Conservation (phyloP, 768 basidiomycete genomes). For the Neoboletus magnificus region DNA sequence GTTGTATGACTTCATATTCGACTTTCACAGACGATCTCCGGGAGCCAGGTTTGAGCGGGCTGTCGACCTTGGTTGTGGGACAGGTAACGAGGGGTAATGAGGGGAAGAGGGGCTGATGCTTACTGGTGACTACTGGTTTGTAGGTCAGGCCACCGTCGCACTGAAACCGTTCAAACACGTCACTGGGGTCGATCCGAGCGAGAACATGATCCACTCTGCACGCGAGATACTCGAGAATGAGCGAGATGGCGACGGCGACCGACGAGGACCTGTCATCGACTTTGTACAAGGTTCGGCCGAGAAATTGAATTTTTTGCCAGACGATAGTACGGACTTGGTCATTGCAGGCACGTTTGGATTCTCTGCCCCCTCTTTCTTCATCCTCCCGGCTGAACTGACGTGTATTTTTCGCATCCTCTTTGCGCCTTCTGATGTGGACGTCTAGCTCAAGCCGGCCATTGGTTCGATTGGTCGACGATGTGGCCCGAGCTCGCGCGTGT, state of each 20-base stretch:
- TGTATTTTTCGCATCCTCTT: background rate
- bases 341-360: slow-evolving; percentile 50
- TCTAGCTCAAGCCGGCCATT: slow-evolving; percentile 74
- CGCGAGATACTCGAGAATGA: slow-evolving; percentile 15
- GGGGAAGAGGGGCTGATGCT: background rate
- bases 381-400: background rate
- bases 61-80: slow-evolving; percentile 79
- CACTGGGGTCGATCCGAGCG: slow-evolving; percentile 72
- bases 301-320: slow-evolving; percentile 46
- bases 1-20: slow-evolving; percentile 61
- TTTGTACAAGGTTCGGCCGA: slow-evolving; percentile 49
- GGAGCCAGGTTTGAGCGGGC: slow-evolving; percentile 49
- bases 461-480: slow-evolving; percentile 72
- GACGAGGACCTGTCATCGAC: slow-evolving; percentile 16
- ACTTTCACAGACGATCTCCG: slow-evolving; percentile 43
- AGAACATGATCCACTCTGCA: slow-evolving; percentile 64
- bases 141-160: slow-evolving; percentile 68
- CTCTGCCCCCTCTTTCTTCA: background rate
- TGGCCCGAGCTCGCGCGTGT: slow-evolving; percentile 68
- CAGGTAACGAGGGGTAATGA: slow-evolving; percentile 42
- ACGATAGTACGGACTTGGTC: slow-evolving; percentile 60
- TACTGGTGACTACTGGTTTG: background rate
- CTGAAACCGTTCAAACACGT: slow-evolving; percentile 56
- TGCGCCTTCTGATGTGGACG: no score
- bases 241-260: slow-evolving; percentile 5